Evolutionary conservation across 2,329 filamentous ascomycete species (phyloP).

Genomic region (Rugonectria rugulosa): DNA sequence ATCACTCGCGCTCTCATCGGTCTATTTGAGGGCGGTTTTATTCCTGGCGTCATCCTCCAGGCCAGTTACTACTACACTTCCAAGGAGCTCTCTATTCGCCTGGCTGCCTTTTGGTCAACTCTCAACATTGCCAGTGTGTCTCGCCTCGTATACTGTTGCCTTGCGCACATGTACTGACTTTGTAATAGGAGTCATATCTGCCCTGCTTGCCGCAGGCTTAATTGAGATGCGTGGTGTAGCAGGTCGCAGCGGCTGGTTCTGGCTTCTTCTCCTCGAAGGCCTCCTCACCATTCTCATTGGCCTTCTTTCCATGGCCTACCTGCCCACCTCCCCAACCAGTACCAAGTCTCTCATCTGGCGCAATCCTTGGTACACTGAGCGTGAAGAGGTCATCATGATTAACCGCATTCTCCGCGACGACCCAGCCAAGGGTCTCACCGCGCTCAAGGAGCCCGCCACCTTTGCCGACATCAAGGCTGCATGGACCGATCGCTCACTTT

Average conservation of each 20-base stretch:
- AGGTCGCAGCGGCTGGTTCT: conserved; percentile 62
- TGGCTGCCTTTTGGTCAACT: conserved; percentile 73
- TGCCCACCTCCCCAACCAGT: conserved; percentile 70
- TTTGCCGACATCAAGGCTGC: conserved; percentile 52
- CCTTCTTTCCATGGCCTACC: conserved; percentile 62
- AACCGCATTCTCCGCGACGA: conserved; percentile 65
- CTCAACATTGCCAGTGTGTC: conserved; percentile 49
- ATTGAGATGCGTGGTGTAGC: conserved; percentile 58
- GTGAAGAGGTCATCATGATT: conserved; percentile 74
- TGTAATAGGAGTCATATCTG: conserved; percentile 53
- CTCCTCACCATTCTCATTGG: conserved; percentile 61
- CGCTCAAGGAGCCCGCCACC: conserved; percentile 52
- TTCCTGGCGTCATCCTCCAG: conserved; percentile 69
- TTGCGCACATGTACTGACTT: conserved; percentile 46
- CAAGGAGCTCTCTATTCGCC: conserved; percentile 69
- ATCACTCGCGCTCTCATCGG: conserved; percentile 61
- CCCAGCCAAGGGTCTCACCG: conserved; percentile 59
- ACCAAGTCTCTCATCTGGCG: conserved; percentile 69
- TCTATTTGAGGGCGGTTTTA: conserved; percentile 63
- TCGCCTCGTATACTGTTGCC: conserved; percentile 23
- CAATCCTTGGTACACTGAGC: conserved; percentile 71
- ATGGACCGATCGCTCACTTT: conserved; percentile 56
- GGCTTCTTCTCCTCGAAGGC: conserved; percentile 55
- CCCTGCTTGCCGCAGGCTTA: conserved; percentile 54
- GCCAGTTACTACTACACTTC: conserved; percentile 77